Conservation (phyloP, 148 eudicot species). For the Polygonum aviculare region DNA sequence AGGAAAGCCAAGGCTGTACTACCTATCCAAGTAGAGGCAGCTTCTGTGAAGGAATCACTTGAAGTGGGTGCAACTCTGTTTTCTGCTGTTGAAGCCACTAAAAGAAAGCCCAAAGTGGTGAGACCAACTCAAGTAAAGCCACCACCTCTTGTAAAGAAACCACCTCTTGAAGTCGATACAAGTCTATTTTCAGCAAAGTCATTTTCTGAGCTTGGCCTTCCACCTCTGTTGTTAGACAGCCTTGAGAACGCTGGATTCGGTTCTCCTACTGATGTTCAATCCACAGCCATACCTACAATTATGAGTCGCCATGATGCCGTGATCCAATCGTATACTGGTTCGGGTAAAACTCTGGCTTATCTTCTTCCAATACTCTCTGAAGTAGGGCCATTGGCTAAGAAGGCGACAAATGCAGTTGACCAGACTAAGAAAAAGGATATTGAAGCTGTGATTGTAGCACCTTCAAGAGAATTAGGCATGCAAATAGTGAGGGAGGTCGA, state of each 20-base stretch:
- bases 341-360: slow-evolving; percentile 93
- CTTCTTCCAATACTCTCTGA: slow-evolving; percentile 82
- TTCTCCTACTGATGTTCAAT: slow-evolving; percentile 81
- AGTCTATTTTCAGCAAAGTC: slow-evolving; percentile 81
- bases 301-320: slow-evolving; percentile 68
- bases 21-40: slow-evolving; percentile 17
- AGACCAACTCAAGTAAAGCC: slow-evolving; percentile 19
- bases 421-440: slow-evolving; percentile 37
- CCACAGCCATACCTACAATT: slow-evolving; percentile 73
- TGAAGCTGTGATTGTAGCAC: slow-evolving; percentile 88
- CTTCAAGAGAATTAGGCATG: slow-evolving; percentile 94
- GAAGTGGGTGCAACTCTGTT: slow-evolving; percentile 59
- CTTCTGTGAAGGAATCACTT: slow-evolving; percentile 27
- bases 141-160: slow-evolving; percentile 20
- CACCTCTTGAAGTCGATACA: slow-evolving; percentile 39
- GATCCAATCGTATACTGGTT: slow-evolving; percentile 94
- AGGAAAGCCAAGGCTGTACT: slow-evolving; percentile 32
- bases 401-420: slow-evolving; percentile 17
- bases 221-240: slow-evolving; percentile 63
- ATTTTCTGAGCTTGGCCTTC: slow-evolving; percentile 80
- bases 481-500: slow-evolving; percentile 90
- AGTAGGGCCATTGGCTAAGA: slow-evolving; percentile 55
- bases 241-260: slow-evolving; percentile 65
- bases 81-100: slow-evolving; percentile 35
- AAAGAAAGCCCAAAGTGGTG: slow-evolving; percentile 31